Evolutionary conservation across 225 moss, liverwort and hornwort genomes (phyloP).

Genomic region (Physcomitrellopsis africana): DNA sequence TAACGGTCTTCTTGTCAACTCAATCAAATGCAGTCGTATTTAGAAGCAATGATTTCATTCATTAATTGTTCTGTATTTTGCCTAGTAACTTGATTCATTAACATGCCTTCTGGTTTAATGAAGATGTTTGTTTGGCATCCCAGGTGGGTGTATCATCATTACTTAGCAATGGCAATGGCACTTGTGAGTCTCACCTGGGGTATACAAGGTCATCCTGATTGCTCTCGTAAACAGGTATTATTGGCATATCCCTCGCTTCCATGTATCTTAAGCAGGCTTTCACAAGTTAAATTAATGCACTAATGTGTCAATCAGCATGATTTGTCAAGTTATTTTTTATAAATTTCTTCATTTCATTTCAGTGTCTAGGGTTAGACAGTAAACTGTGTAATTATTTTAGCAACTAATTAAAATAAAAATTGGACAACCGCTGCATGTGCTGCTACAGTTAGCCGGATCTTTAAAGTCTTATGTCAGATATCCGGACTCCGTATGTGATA

Average conservation of each 20-base stretch:
- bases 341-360: no score
- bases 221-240: conserved; percentile 84
- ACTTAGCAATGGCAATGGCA: conserved; percentile 94
- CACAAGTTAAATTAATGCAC: not conserved
- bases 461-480: no score
- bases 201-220: conserved; percentile 87
- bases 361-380: no score
- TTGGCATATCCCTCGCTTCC: not conserved
- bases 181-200: conserved; percentile 98
- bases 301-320: not conserved
- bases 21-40: no score
- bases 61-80: no score
- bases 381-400: no score
- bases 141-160: conserved; percentile 99
- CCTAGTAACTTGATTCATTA: not conserved
- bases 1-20: no score
- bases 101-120: not conserved
- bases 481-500: no score
- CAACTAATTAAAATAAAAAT: no score
- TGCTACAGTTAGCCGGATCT: no score
- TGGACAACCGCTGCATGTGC: no score
- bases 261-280: not conserved
- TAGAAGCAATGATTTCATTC: no score
- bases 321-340: not conserved
- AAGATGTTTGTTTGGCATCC: not conserved